A percentile compares a stretch with the other conserved stretches of the same genome.
Conservation (phyloP, 139 green algal species). For the Zygnema circumcarinatum region DNA sequence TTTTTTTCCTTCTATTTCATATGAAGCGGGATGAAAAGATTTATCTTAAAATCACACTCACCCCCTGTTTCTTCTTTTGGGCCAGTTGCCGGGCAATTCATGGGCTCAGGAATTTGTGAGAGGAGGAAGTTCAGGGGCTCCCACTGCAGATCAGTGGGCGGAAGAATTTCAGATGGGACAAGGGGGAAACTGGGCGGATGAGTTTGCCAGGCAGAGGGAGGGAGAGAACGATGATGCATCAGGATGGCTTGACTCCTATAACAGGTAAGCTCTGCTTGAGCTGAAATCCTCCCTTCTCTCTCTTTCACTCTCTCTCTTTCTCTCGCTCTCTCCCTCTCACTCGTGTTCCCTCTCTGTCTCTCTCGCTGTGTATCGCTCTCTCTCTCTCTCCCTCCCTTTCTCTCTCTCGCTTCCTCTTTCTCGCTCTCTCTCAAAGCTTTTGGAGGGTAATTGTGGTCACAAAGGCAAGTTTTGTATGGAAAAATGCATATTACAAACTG, state of each 20-base stretch:
- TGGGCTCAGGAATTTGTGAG: background rate
- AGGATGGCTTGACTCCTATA: conserved; percentile 55
- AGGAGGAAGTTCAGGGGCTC: background rate
- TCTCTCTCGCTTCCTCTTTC: conserved; percentile 13
- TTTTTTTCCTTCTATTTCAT: too few species aligned
- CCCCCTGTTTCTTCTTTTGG: too few species aligned
- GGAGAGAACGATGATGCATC: conserved; percentile 27
- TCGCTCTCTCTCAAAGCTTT: conserved; percentile 24
- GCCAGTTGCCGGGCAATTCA: background rate
- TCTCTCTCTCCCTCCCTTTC: conserved; percentile 39
- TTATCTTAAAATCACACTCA: too few species aligned
- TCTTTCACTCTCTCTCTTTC: background rate
- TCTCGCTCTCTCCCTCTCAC: conserved; percentile 41
- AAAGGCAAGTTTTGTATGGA: too few species aligned
- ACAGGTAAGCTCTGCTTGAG: conserved; percentile 33
- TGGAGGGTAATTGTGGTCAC: too few species aligned
- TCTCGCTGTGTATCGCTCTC: conserved; percentile 43
- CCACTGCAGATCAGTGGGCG: conserved; percentile 43
- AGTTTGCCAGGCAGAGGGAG: conserved; percentile 65
- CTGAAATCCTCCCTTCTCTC: conserved; percentile 10
- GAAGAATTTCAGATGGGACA: conserved; percentile 63
- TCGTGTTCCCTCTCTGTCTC: conserved; percentile 44
- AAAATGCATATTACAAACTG: too few species aligned
- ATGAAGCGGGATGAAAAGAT: too few species aligned
- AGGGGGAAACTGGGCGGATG: conserved; percentile 58